Conservation (phyloP, 306 rosid species). For the Hippophae tibetana region DNA sequence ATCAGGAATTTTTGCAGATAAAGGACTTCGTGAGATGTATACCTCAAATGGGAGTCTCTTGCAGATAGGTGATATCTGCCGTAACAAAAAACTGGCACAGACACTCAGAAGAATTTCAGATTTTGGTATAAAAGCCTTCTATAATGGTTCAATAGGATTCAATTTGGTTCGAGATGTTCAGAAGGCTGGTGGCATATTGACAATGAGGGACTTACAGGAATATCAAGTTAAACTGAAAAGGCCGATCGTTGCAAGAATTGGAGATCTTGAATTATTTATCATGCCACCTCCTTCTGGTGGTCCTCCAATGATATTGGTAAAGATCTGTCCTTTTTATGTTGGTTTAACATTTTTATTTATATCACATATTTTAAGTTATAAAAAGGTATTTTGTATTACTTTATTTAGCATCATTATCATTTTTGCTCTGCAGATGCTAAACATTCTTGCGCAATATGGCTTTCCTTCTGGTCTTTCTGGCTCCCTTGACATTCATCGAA, state of each 20-base stretch:
- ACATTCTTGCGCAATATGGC: conserved; percentile 59
- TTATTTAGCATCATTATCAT: conserved; percentile 1
- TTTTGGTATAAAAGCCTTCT: conserved; percentile 42
- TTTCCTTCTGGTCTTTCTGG: conserved; percentile 53
- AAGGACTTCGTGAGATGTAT: conserved; percentile 44
- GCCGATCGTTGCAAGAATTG: conserved; percentile 22
- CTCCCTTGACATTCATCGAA: conserved; percentile 57
- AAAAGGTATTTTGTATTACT: not conserved
- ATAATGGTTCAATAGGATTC: conserved; percentile 44
- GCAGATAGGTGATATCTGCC: conserved; percentile 32
- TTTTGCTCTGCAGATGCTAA: conserved; percentile 49
- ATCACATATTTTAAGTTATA: not conserved
- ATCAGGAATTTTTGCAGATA: conserved; percentile 36
- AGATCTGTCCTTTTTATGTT: not conserved
- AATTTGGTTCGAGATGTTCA: conserved; percentile 45
- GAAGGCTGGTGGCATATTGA: conserved; percentile 53
- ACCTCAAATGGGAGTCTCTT: conserved; percentile 49
- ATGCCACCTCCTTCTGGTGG: conserved; percentile 97
- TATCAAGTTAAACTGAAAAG: conserved; percentile 35
- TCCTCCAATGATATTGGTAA: conserved; percentile 62
- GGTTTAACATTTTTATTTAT: not conserved
- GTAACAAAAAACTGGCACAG: conserved; percentile 40
- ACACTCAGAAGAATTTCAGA: conserved; percentile 36
- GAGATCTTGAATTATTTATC: conserved; percentile 47
- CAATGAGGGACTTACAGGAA: conserved; percentile 36